Percentiles rank a stretch among this genome's conserved stretches.
phyloP scores from a whole-genome alignment of 129 eudicot genomes.

The Flaveria robusta region DNA sequence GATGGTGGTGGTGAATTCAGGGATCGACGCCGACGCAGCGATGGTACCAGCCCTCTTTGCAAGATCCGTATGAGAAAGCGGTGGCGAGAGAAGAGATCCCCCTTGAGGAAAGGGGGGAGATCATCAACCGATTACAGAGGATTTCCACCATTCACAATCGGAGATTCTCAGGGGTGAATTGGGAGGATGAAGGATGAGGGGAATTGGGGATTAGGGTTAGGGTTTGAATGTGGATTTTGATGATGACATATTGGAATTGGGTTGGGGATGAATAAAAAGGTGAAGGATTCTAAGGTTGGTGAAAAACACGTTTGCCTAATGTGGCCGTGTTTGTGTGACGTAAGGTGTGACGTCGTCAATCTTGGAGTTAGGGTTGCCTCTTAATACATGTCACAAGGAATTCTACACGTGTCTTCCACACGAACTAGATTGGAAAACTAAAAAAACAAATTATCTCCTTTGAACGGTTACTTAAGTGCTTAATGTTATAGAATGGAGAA shows the following conservation, averaged over 20 bases:
- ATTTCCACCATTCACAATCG: constrained; percentile 90
- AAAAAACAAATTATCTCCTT: no score
- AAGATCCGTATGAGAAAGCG: constrained; percentile 67
- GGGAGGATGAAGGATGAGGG: neutral
- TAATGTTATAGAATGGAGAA: no score
- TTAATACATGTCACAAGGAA: no score
- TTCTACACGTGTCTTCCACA: no score
- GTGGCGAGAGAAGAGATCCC: constrained; percentile 37
- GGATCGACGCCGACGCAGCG: constrained; percentile 89
- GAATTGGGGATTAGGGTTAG: neutral
- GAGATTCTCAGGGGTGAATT: neutral
- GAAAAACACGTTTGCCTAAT: neutral
- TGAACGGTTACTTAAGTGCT: no score
- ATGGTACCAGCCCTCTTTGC: constrained; percentile 85
- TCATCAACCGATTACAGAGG: constrained; percentile 48
- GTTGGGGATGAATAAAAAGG: neutral
- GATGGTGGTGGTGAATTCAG: constrained; percentile 13
- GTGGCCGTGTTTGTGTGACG: no score
- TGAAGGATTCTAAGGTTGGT: neutral
- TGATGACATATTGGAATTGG: neutral
- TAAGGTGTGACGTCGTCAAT: no score
- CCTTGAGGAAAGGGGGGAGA: constrained; percentile 65
- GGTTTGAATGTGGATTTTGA: neutral
- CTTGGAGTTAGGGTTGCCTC: no score
- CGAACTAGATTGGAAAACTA: no score